Conservation (phyloP, 371 early-diverging fungal genomes). For the Entomophthora muscae region DNA sequence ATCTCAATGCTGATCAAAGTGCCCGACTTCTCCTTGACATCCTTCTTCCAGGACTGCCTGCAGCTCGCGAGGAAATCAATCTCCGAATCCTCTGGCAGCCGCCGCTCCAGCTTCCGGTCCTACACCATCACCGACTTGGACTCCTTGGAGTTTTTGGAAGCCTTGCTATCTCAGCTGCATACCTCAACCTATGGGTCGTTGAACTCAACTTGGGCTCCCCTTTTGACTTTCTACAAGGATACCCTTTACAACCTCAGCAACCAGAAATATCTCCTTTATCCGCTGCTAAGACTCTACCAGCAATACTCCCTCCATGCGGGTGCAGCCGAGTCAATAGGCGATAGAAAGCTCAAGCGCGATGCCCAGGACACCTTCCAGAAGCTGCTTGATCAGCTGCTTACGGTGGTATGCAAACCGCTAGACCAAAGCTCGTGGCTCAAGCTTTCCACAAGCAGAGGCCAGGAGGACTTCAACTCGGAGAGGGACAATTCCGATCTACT, state of each 20-base stretch:
- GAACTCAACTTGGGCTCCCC: neutral
- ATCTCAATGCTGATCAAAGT: neutral
- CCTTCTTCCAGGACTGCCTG: slow-evolving; percentile 5
- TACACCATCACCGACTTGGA: neutral
- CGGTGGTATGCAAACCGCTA: neutral
- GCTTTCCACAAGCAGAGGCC: neutral
- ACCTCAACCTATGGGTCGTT: neutral
- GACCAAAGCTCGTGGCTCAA: slow-evolving; percentile 7
- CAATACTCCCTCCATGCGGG: slow-evolving; percentile 2
- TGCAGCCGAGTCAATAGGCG: neutral
- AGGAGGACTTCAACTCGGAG: neutral
- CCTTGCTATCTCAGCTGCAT: neutral
- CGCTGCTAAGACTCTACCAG: neutral
- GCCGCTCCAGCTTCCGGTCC: neutral
- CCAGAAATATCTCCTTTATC: slow-evolving; percentile 6
- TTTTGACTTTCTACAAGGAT: slow-evolving; percentile 5
- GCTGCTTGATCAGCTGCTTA: neutral
- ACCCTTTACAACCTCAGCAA: neutral
- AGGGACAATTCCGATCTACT: neutral
- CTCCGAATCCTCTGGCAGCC: neutral
- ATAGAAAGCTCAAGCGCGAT: neutral
- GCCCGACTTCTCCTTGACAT: neutral
- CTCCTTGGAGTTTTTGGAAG: slow-evolving; percentile 2
- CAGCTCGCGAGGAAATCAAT: neutral
- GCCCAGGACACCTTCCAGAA: slow-evolving; percentile 7